Evolutionary conservation across 352 stramenopile species (phyloP).

Genomic region (Elongisporangium anandrum): DNA sequence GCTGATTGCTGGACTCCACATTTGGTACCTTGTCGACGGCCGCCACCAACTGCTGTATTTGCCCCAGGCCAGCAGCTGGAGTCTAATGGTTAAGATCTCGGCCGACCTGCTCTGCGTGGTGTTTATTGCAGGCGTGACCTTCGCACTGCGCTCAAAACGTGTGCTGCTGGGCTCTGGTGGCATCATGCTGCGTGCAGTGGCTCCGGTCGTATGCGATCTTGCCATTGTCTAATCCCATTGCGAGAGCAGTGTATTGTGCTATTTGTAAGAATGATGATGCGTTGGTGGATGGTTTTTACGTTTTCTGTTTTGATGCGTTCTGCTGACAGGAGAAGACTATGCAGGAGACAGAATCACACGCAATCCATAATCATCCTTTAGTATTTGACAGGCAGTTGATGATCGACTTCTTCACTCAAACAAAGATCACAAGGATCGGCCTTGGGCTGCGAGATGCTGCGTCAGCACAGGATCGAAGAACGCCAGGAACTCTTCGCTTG

Average conservation of each 20-base stretch:
- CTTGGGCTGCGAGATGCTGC: neutral
- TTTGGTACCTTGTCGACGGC: neutral
- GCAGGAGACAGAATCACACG: too few relatives aligned
- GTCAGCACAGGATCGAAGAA: constrained; percentile 34
- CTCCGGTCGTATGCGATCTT: neutral
- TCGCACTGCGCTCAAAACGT: neutral
- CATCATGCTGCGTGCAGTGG: neutral
- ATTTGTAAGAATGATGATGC: too few relatives aligned
- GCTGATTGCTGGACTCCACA: neutral
- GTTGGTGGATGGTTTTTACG: too few relatives aligned
- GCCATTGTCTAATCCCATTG: too few relatives aligned
- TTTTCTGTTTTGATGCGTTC: too few relatives aligned
- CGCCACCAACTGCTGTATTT: neutral
- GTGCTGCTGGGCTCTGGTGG: neutral
- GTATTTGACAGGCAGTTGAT: too few relatives aligned
- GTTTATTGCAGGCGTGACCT: neutral
- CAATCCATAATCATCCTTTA: too few relatives aligned
- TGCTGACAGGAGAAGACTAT: too few relatives aligned
- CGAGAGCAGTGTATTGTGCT: too few relatives aligned
- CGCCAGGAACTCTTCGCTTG: constrained; percentile 35
- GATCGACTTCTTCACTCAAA: too few relatives aligned
- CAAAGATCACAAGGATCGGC: neutral
- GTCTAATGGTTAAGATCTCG: neutral
- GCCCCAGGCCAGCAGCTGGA: neutral
- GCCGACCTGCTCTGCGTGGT: neutral